Base-by-base conservation (phyloP, 2,329 filamentous ascomycete genomes). In the Penicillium hesseltinei region DNA sequence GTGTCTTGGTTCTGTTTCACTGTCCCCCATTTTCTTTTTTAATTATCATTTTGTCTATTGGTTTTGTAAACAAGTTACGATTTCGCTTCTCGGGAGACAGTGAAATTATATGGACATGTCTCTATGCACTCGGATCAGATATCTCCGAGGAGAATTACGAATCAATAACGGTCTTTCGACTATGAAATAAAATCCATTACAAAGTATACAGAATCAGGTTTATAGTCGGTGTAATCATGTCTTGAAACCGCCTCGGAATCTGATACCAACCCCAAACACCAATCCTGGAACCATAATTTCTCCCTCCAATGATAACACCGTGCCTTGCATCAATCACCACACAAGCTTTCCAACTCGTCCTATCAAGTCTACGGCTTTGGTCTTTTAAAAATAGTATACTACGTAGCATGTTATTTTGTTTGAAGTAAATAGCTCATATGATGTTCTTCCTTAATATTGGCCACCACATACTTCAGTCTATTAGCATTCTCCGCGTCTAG, bases 31-130 rank as follows among this genome's bases (percentile, higher is more conserved):
- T 48, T 59, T 47, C 54, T 11, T 27, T 7, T 7, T 8, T 39
- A 11, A 17, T 35, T 35, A 53, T 55, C 58, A 45, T 58, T 35
- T 54, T 46, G 38, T 40, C 42, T 66, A 64, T 53, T 52, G 48
- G 57, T 60, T 69, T 69, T 66, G 58, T 62, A 65, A 62, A 67
- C 58, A 54, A n/a, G 44, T 62, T 70, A 70, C 69, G 69, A 71
- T 60, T 68, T 64, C 58, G 42, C 50, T 69, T 63, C 61, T 60
- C 52, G 56, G 60, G 59, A 56, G 61, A 59, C 39, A 47, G 50
- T 35, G 44, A 36, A 52, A 29, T 36, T 5, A 25, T 43, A 42
- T 53, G 54, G 46, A 54, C 49, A 35, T 52, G 40, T n/a, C 49
- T 44, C 23, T 25, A 23, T 55, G 39, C n/a, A 50, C 29, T 51